Evolutionary conservation across 345 rosid genomes (phyloP).

Genomic region (Eucalyptus sp.): DNA sequence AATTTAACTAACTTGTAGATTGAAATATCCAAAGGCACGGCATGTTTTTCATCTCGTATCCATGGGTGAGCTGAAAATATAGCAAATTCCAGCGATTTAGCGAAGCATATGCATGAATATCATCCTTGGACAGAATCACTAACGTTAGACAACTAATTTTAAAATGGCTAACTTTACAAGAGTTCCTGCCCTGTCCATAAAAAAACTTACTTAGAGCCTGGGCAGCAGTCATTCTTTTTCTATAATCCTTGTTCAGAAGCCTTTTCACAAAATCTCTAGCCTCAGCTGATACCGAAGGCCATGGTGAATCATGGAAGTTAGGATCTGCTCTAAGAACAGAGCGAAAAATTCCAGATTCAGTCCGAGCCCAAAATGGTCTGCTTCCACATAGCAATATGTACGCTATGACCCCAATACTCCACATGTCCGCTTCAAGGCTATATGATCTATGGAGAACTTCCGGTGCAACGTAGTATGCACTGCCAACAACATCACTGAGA

Average conservation of each 20-base stretch:
- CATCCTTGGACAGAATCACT: not conserved
- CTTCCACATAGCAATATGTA: constrained; percentile 95
- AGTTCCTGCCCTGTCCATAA: not conserved
- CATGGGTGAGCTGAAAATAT: constrained; percentile 78
- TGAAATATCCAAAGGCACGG: constrained; percentile 65
- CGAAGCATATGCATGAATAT: not conserved
- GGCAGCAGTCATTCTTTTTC: constrained; percentile 97
- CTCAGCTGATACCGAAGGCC: constrained; percentile 79
- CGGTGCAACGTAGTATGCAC: constrained; percentile 98
- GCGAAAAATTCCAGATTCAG: constrained; percentile 95
- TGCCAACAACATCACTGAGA: constrained; percentile 93
- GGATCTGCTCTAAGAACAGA: constrained; percentile 92
- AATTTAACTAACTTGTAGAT: constrained; percentile 71
- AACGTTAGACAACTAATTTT: not conserved
- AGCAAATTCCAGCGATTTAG: not conserved
- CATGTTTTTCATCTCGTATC: constrained; percentile 47
- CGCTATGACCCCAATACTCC: constrained; percentile 95
- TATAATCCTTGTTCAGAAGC: constrained; percentile 86
- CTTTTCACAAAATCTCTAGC: constrained; percentile 90
- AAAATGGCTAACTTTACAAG: not conserved
- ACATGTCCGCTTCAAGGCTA: constrained; percentile 85
- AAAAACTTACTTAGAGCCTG: constrained; percentile 75
- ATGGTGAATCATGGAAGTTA: constrained; percentile 79
- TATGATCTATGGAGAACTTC: constrained; percentile 98
- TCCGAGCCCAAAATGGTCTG: constrained; percentile 91